Percentiles rank a stretch among this genome's conserved stretches.
Conservation (phyloP, 2,329 filamentous ascomycete genomes). For the Fusarium mangiferae region DNA sequence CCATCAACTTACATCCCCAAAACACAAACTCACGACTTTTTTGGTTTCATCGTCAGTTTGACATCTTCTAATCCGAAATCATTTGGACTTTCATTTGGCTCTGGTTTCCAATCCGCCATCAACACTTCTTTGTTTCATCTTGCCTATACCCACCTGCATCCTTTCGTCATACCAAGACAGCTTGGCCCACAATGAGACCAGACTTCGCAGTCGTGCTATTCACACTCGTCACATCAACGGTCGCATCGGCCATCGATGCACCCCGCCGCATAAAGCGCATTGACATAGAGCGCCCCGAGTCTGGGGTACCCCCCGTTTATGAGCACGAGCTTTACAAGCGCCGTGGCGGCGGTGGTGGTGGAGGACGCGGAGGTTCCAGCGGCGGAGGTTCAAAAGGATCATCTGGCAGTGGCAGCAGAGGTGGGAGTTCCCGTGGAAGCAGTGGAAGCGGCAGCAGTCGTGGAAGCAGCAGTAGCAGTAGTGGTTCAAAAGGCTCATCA, state of each 20-base stretch:
- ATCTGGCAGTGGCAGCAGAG: constrained; percentile 23
- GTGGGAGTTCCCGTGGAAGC: constrained; percentile 29
- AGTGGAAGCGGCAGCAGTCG: constrained; percentile 23
- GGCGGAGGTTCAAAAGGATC: constrained; percentile 29
- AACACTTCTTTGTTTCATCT: neutral
- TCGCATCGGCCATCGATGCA: constrained; percentile 40
- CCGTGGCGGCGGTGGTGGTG: constrained; percentile 68
- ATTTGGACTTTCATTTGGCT: neutral
- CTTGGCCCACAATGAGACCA: constrained; percentile 46
- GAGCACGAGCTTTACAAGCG: constrained; percentile 66
- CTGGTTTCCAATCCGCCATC: neutral
- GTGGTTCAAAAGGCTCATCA: constrained; percentile 34
- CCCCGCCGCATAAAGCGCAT: constrained; percentile 40
- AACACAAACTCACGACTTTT: constrained; percentile 1
- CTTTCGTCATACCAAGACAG: neutral
- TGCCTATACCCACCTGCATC: neutral
- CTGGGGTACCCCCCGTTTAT: constrained; percentile 35
- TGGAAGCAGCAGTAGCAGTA: constrained; percentile 6
- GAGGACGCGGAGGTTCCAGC: constrained; percentile 51
- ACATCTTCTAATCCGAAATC: neutral
- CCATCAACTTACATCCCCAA: neutral
- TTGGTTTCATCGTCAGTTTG: neutral
- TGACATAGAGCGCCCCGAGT: constrained; percentile 11
- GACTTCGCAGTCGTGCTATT: constrained; percentile 45
- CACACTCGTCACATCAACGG: constrained; percentile 44